Base-by-base conservation (phyloP, 2,329 filamentous ascomycete genomes). In the Fusarium scirpi region DNA sequence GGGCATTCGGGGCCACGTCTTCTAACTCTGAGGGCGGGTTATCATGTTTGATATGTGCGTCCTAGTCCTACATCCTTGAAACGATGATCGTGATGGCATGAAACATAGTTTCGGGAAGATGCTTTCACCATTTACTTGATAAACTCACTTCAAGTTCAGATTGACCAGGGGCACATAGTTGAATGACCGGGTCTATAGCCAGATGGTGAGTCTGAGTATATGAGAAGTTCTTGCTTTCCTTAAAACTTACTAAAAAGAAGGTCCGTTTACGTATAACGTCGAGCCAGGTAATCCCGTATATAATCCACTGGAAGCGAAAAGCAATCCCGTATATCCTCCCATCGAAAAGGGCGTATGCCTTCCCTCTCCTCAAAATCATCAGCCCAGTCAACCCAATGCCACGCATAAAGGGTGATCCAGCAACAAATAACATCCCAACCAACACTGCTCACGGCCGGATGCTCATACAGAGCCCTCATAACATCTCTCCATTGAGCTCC, bases 351-450 rank as follows among this genome's bases (percentile, higher is more conserved):
- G n/a, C 13, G 49, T 2, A 1, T 3, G 13, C 49, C 34, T 3
- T 22, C 2, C 16, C 3, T 22, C 1, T 27, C 9, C 4, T 52
- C 49, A 0, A 11, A 53, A 1, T 18, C 5, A n/a, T 27, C 24
- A 8, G 18, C 13, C 4, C 11, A 41, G 2, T 7, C n/a, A 15
- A 53, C 49, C n/a, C 2, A 2, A 8, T 22, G 3, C 49, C 49
- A 43, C 5, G 3, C n/a, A 1, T 18, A 25, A 38, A 53, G 18
- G n/a, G 5, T 53, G 1, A 53, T 22, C 49, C 49, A 53, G 10
- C 49, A 53, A 5, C 49, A 53, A 9, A 53, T 53, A 11, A 53
- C 49, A 43, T 53, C 49, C 49, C 49, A 53, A 0, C 49, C 49
- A 3, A 53, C 49, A 16, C 49, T 53, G 16, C 49, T 53, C 15